These are phyloP conservation scores for Didymellaceae sp. DNA, from an alignment of 2,329 filamentous ascomycete genomes.

Conservation along the genomic window DNA sequence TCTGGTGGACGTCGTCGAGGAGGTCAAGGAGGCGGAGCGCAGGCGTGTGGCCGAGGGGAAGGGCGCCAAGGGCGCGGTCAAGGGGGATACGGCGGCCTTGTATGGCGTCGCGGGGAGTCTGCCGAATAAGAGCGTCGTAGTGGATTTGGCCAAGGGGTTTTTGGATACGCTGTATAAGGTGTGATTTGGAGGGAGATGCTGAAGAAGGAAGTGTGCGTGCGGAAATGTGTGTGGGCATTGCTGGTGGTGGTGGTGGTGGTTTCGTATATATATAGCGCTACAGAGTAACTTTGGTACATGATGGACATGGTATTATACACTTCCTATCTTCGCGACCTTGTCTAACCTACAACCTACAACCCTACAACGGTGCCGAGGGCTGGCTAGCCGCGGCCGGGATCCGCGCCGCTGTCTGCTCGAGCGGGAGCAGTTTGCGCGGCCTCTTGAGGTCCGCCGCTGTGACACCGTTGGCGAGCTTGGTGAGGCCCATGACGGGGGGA, in stretches of 20 bases:
- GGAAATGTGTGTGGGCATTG: no score
- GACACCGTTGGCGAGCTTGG: slow-evolving; percentile 80
- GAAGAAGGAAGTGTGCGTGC: no score
- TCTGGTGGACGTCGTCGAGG: slow-evolving; percentile 65
- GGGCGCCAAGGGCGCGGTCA: slow-evolving; percentile 62
- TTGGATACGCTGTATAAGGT: slow-evolving; percentile 92
- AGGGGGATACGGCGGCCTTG: slow-evolving; percentile 82
- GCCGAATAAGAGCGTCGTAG: slow-evolving; percentile 94
- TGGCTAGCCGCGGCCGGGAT: slow-evolving; percentile 56
- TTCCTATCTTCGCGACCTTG: no score
- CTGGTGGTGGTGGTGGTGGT: no score
- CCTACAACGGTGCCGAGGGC: slow-evolving; percentile 21
- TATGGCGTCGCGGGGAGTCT: slow-evolving; percentile 95
- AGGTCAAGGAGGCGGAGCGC: slow-evolving; percentile 81
- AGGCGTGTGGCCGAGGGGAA: slow-evolving; percentile 74
- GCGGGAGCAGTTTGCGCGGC: slow-evolving; percentile 71
- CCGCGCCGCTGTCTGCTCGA: slow-evolving; percentile 68
- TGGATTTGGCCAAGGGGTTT: slow-evolving; percentile 87
- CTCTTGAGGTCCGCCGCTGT: slow-evolving; percentile 84
- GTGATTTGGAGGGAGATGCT: no score
- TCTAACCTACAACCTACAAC: no score
- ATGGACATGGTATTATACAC: slow-evolving; percentile 4
- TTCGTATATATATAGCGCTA: slow-evolving; percentile 6
- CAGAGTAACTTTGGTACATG: no score
- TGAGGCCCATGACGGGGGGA: slow-evolving; percentile 87